A percentile compares a stretch with the other conserved stretches of the same genome.
Conservation (phyloP, 768 basidiomycete species). For the Tricholoma terreum region DNA sequence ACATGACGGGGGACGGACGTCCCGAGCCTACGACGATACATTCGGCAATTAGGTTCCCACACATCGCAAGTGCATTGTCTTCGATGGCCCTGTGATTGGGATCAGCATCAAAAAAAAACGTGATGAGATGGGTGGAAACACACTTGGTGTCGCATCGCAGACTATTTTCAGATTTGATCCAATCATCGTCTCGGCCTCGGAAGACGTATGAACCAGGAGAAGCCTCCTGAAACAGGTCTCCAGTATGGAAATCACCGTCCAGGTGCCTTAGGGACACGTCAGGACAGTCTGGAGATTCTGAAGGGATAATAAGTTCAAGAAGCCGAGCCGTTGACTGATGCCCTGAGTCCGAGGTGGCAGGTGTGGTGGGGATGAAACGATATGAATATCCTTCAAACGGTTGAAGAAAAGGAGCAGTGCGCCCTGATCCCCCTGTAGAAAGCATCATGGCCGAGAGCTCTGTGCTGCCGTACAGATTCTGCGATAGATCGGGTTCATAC, state of each 20-base stretch:
- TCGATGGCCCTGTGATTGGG: slow-evolving; percentile 59
- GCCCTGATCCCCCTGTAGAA: slow-evolving; percentile 52
- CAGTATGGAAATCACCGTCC: slow-evolving; percentile 68
- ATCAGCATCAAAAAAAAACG: slow-evolving; percentile 4
- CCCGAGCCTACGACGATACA: slow-evolving; percentile 78
- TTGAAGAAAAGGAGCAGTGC: slow-evolving; percentile 49
- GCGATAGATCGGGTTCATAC: slow-evolving; percentile 21
- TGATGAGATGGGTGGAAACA: slow-evolving; percentile 19
- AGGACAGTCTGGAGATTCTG: slow-evolving; percentile 58
- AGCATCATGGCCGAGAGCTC: slow-evolving; percentile 74
- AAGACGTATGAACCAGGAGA: slow-evolving; percentile 48
- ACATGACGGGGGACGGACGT: slow-evolving; percentile 72
- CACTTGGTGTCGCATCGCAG: slow-evolving; percentile 67
- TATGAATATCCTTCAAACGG: slow-evolving; percentile 64
- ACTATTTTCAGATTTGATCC: slow-evolving; percentile 70
- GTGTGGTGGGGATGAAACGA: slow-evolving; percentile 56
- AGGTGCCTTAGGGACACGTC: slow-evolving; percentile 44
- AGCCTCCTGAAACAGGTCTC: slow-evolving; percentile 60
- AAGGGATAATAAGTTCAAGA: slow-evolving; percentile 57
- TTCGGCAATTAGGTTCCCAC: slow-evolving; percentile 61
- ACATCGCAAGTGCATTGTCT: slow-evolving; percentile 67
- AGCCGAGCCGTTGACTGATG: slow-evolving; percentile 48
- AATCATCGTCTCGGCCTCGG: slow-evolving; percentile 65
- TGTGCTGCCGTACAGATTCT: slow-evolving; percentile 82
- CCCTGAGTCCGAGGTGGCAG: slow-evolving; percentile 33